Evolutionary conservation across 192 early-diverging fungal species (phyloP).

Genomic region (Kappamyces sp.): DNA sequence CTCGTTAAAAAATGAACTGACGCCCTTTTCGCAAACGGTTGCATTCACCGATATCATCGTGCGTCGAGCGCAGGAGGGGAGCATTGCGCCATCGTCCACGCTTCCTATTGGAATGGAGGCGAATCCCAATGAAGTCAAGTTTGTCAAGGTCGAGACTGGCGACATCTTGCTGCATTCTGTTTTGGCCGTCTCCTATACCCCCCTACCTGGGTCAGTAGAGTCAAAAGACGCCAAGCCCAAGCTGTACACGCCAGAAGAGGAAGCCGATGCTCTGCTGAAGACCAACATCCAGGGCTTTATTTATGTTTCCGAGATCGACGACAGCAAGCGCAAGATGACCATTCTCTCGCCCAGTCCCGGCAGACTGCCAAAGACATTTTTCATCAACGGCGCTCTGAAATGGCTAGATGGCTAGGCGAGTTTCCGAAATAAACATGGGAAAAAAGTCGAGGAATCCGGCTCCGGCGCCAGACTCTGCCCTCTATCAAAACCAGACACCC

Average conservation of each 20-base stretch:
- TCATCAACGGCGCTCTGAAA: conserved; percentile 78
- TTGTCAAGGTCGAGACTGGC: conserved; percentile 72
- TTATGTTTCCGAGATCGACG: conserved; percentile 83
- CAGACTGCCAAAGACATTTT: conserved; percentile 74
- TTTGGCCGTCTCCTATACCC: conserved; percentile 71
- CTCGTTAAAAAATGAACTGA: conserved; percentile 61
- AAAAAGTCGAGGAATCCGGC: too few relatives aligned
- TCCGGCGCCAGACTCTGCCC: too few relatives aligned
- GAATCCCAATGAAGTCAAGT: conserved; percentile 69
- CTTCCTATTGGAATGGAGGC: conserved; percentile 83
- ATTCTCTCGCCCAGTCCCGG: conserved; percentile 83
- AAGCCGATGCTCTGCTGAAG: conserved; percentile 49
- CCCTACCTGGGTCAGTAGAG: conserved; percentile 36
- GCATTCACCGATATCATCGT: conserved; percentile 72
- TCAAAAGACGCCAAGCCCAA: conserved; percentile 37
- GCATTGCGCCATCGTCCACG: conserved; percentile 81
- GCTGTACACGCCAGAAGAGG: conserved; percentile 38
- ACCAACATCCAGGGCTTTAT: conserved; percentile 73
- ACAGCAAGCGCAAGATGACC: conserved; percentile 71
- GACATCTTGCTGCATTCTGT: conserved; percentile 82
- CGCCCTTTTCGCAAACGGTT: conserved; percentile 78
- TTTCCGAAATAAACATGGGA: conserved; percentile 34
- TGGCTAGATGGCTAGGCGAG: conserved; percentile 79
- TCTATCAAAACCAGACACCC: conserved; percentile 32
- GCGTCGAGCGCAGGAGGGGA: conserved; percentile 71